phyloP scores from a whole-genome alignment of 2,329 filamentous ascomycete genomes.

The Xylaria sp. region DNA sequence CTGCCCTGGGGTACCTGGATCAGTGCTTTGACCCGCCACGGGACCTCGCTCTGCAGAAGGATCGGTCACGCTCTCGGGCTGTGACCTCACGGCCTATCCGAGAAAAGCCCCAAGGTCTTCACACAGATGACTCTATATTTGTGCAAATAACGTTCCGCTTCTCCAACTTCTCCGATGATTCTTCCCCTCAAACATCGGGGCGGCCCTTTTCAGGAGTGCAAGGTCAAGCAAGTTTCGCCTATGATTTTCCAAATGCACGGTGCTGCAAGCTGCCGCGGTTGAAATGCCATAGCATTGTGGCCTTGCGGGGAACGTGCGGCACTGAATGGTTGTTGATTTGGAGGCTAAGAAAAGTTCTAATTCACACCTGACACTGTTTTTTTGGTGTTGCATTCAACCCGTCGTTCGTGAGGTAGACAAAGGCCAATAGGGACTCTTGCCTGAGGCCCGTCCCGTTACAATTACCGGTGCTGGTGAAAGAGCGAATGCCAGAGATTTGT shows the following conservation, averaged over 20 bases:
- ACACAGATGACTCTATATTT: slow-evolving; percentile 15
- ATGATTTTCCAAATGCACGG: slow-evolving; percentile 12
- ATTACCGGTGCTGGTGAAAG: slow-evolving; percentile 34
- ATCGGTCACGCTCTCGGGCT: slow-evolving; percentile 16
- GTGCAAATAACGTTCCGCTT: slow-evolving; percentile 6
- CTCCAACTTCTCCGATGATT: slow-evolving; percentile 1
- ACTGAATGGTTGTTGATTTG: slow-evolving; percentile 37
- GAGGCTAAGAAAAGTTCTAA: slow-evolving; percentile 38
- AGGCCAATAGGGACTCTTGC: slow-evolving; percentile 30
- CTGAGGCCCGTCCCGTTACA: slow-evolving; percentile 41
- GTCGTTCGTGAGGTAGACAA: slow-evolving; percentile 16
- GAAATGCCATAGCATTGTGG: slow-evolving; percentile 8
- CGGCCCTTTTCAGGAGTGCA: not conserved
- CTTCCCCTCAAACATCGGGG: not conserved
- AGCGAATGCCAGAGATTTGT: slow-evolving; percentile 43
- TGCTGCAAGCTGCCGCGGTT: slow-evolving; percentile 7
- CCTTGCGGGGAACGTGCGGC: slow-evolving; percentile 31
- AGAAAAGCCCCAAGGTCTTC: not conserved
- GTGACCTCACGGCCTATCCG: slow-evolving; percentile 7
- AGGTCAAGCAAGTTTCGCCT: slow-evolving; percentile 4
- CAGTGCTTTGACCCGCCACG: not conserved
- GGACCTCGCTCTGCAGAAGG: slow-evolving; percentile 20
- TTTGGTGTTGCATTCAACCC: slow-evolving; percentile 27
- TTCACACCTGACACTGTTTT: slow-evolving; percentile 43
- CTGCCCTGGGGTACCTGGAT: not conserved